Base-by-base conservation (phyloP, 2,329 filamentous ascomycete genomes). In the Diplodia intermedia region DNA sequence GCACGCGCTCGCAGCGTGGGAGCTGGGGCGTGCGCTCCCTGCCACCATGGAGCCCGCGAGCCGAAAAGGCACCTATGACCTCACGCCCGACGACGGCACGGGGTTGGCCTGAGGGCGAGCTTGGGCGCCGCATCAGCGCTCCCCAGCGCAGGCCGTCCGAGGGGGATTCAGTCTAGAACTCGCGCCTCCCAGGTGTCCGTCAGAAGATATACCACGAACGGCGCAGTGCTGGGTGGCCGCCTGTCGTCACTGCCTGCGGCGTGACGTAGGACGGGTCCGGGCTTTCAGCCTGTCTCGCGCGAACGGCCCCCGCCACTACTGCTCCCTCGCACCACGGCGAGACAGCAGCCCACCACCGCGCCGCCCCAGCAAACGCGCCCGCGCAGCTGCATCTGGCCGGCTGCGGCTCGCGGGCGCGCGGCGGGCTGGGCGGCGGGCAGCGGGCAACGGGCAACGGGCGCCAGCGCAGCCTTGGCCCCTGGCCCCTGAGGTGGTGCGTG, bases 191-290 rank as follows among this genome's bases (percentile, higher is more conserved):
- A 29, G 56, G 60, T 43, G 60, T 43, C 60, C 50, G 60, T 63
- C 60, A 63, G 60, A 63, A 63, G 60, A 63, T 63, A 63, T 63
- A 63, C 43, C 60, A 63, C 23, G 43, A 36, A 47, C 43, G 29
- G 60, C 60, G 60, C 60, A 33, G 60, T 47, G 15, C 43, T 15
- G 11, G 43, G 60, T 15, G 43, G 14, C 38, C 15, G 40, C 40
- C 38, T 50, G 43, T 50, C 60, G 60, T 63, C 60, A 63, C 43
- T 50, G 26, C 43, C 43, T 43, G 52, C 23, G 38, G n/a, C 57
- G 60, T 63, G 60, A 63, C 60, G 60, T 63, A 63, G 18, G 29
- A 33, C 43, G 47, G 57, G 60, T 15, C 40, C 43, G 60, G 29
- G 60, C 60, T 63, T 63, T 56, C 53, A 56, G 53, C 53, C 31